These are phyloP conservation scores for Pestalotiopsis sp. DNA, from an alignment of 2,329 filamentous ascomycete species.

Conservation along the genomic window DNA sequence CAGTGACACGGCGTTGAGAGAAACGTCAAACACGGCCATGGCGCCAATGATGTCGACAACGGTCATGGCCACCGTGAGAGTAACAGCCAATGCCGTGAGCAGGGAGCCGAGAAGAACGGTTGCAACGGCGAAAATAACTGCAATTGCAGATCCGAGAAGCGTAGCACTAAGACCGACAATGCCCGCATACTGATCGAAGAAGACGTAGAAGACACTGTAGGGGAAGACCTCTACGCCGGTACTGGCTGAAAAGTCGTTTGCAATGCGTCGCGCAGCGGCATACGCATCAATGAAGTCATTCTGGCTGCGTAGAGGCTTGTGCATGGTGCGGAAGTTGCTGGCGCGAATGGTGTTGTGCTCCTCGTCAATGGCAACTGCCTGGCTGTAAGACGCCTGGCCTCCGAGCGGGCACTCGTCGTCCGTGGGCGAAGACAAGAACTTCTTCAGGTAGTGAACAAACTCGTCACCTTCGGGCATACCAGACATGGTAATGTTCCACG, in stretches of 20 bases:
- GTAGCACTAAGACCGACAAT: conserved; percentile 81
- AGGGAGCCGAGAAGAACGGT: conserved; percentile 82
- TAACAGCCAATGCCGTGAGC: conserved; percentile 80
- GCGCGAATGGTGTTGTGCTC: conserved; percentile 71
- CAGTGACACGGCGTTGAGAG: conserved; percentile 90
- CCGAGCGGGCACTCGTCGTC: conserved; percentile 85
- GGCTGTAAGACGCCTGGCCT: conserved; percentile 84
- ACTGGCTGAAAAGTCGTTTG: conserved; percentile 70
- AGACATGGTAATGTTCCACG: conserved; percentile 86
- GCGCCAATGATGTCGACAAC: conserved; percentile 92
- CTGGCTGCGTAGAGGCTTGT: conserved; percentile 85
- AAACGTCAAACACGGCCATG: conserved; percentile 88
- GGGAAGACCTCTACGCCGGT: conserved; percentile 88
- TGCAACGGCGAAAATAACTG: conserved; percentile 82
- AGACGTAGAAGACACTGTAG: conserved; percentile 97
- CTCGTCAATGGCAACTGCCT: conserved; percentile 78
- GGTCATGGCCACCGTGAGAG: conserved; percentile 88
- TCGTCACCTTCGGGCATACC: conserved; percentile 96
- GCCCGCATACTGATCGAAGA: conserved; percentile 94
- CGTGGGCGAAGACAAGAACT: conserved; percentile 81
- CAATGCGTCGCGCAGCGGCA: conserved; percentile 84
- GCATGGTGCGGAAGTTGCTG: conserved; percentile 89
- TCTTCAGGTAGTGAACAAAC: conserved; percentile 82
- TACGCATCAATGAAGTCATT: conserved; percentile 93
- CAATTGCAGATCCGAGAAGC: conserved; percentile 81